Percentiles rank a stretch among this genome's conserved stretches.
phyloP scores from a whole-genome alignment of 306 rosid species.

The Vachellia collinsii region DNA sequence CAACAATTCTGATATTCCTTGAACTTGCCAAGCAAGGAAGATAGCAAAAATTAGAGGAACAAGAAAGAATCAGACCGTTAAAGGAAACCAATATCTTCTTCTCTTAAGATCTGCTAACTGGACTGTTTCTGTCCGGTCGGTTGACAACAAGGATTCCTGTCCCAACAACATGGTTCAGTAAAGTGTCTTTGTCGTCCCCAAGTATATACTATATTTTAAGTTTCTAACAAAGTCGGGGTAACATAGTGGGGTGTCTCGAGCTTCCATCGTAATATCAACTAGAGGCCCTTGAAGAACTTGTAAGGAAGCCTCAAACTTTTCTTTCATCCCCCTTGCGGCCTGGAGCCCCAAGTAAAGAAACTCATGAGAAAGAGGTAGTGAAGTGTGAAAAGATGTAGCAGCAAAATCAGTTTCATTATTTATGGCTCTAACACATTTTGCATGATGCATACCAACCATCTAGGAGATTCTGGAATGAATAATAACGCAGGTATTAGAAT shows the following conservation, averaged over 20 bases:
- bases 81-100: conserved; percentile 83
- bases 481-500: conserved; percentile 64
- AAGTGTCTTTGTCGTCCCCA: conserved; percentile 6
- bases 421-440: neutral
- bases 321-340: conserved; percentile 82
- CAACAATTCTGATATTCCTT: conserved; percentile 27
- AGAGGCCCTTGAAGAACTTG: conserved; percentile 64
- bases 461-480: conserved; percentile 89
- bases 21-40: neutral
- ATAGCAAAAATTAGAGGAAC: neutral
- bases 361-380: too few relatives aligned
- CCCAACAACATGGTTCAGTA: neutral
- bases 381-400: neutral
- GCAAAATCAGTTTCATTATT: neutral
- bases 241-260: conserved; percentile 44
- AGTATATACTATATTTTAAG: neutral
- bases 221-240: neutral
- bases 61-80: conserved; percentile 53
- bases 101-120: conserved; percentile 60
- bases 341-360: conserved; percentile 45
- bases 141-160: conserved; percentile 20
- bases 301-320: conserved; percentile 68
- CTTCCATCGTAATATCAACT: conserved; percentile 67
- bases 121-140: conserved; percentile 23
- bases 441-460: conserved; percentile 80